phyloP scores from a whole-genome alignment of 495 filamentous ascomycete genomes.

The Talaromyces stipitatus region DNA sequence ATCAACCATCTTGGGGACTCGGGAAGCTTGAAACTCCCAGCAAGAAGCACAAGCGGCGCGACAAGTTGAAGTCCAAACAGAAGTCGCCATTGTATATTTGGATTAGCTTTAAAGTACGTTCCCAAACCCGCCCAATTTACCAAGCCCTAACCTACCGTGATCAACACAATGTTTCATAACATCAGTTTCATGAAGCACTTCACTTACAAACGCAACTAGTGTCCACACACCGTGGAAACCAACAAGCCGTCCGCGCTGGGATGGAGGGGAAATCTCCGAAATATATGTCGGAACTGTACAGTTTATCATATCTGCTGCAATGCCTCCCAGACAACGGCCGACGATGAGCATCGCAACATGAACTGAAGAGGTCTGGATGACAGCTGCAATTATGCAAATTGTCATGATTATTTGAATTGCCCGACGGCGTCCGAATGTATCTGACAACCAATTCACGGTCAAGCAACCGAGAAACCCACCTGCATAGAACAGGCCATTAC shows the following conservation, averaged over 20 bases:
- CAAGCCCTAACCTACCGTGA: neutral
- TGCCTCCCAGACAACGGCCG: neutral
- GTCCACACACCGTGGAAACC: neutral
- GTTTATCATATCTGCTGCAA: neutral
- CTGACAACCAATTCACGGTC: neutral
- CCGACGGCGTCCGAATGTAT: neutral
- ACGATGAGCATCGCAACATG: neutral
- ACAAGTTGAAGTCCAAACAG: constrained; percentile 32
- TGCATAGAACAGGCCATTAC: too few species aligned
- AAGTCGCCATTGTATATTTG: constrained; percentile 21
- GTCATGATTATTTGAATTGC: neutral
- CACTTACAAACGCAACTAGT: constrained; percentile 1
- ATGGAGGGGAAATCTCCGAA: constrained; percentile 1
- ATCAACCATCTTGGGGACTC: constrained; percentile 53
- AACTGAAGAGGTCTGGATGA: neutral
- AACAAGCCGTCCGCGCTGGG: neutral
- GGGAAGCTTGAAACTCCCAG: constrained; percentile 41
- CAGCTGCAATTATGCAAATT: neutral
- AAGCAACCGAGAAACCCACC: neutral
- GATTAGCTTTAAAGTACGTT: constrained; percentile 48
- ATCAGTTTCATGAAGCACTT: neutral
- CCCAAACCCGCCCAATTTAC: constrained; percentile 9
- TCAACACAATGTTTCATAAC: neutral
- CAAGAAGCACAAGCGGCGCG: constrained; percentile 38
- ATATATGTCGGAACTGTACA: neutral